Percentiles rank a stretch among this genome's conserved stretches.
phyloP scores from a whole-genome alignment of 2,329 filamentous ascomycete genomes.

The Talaromyces islandicus region DNA sequence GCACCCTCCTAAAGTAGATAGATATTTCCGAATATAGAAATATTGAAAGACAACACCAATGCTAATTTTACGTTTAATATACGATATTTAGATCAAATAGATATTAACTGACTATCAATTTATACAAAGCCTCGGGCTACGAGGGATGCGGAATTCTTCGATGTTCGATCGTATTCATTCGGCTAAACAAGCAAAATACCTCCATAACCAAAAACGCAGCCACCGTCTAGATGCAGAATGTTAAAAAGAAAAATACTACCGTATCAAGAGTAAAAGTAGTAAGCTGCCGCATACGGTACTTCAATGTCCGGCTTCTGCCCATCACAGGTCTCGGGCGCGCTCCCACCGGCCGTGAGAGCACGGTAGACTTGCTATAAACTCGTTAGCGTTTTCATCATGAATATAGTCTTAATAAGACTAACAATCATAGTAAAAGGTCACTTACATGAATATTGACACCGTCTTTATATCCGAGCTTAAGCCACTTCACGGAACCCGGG shows the following conservation, averaged over 20 bases:
- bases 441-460: conserved; percentile 26
- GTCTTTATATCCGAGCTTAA: conserved; percentile 22
- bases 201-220: background rate
- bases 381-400: conserved; percentile 6
- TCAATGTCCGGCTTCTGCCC: conserved; percentile 23
- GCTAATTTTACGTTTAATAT: too few relatives aligned
- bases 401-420: background rate
- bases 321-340: conserved; percentile 28
- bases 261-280: conserved; percentile 31
- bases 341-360: conserved; percentile 32
- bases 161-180: background rate
- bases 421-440: background rate
- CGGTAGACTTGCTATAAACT: conserved; percentile 35
- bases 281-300: conserved; percentile 37
- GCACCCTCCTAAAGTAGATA: too few relatives aligned
- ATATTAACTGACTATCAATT: too few relatives aligned
- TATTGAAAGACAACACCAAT: too few relatives aligned
- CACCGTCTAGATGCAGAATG: background rate
- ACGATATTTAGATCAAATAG: too few relatives aligned
- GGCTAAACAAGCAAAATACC: background rate
- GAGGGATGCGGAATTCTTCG: conserved; percentile 1
- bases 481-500: conserved; percentile 23
- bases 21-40: too few relatives aligned
- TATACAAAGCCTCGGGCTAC: background rate
- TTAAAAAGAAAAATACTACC: background rate